Percentiles rank a stretch among this genome's conserved stretches.
Evolutionary conservation across 768 basidiomycete species (phyloP).

Genomic region (Dioszegia hungarica): DNA sequence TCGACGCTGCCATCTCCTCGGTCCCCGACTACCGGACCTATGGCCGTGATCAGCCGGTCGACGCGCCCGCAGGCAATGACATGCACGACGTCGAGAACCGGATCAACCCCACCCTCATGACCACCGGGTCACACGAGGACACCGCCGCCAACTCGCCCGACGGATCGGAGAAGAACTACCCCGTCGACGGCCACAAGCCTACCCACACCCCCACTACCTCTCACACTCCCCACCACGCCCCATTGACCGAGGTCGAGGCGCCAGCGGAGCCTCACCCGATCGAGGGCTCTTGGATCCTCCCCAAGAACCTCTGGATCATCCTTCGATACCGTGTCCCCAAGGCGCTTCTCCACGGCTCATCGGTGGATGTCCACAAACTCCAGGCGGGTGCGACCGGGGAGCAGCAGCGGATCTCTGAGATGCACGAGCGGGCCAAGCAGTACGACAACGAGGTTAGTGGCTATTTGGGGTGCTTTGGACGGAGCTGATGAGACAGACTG

Average conservation of each 20-base stretch:
- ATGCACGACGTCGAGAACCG: slow-evolving; percentile 5
- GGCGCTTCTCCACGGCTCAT: slow-evolving; percentile 25
- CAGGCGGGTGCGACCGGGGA: slow-evolving; percentile 34
- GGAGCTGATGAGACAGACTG: slow-evolving; percentile 31
- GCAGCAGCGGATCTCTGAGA: slow-evolving; percentile 31
- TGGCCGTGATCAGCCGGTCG: slow-evolving; percentile 21
- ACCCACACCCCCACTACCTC: background rate
- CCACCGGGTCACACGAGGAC: slow-evolving; percentile 29
- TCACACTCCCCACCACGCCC: slow-evolving; percentile 4
- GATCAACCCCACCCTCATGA: slow-evolving; percentile 1
- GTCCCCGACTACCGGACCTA: slow-evolving; percentile 49
- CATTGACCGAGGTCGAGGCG: slow-evolving; percentile 23
- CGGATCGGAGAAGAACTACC: slow-evolving; percentile 4
- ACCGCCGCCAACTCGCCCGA: slow-evolving; percentile 38
- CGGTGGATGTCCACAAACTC: slow-evolving; percentile 44
- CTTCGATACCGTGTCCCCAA: slow-evolving; percentile 46
- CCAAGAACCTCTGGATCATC: slow-evolving; percentile 50
- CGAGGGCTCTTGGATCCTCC: slow-evolving; percentile 46
- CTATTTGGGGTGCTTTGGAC: background rate
- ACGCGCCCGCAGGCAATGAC: background rate
- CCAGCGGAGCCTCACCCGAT: slow-evolving; percentile 23
- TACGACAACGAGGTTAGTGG: slow-evolving; percentile 49
- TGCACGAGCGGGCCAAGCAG: slow-evolving; percentile 48
- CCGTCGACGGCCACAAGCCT: background rate
- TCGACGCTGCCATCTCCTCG: slow-evolving; percentile 7